Evolutionary conservation across 78 protist species (phyloP).

Genomic region (Dictyostelium intermedium): DNA sequence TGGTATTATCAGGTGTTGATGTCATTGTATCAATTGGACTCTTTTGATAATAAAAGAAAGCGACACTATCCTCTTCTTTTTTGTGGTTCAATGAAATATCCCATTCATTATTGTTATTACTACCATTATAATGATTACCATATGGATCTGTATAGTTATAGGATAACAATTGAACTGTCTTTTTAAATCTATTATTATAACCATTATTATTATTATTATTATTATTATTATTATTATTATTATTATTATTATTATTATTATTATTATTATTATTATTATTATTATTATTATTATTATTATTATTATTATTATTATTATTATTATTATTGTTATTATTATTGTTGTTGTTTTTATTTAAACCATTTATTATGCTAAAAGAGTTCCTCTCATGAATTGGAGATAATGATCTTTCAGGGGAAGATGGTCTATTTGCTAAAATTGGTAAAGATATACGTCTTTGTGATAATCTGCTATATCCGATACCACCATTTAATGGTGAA

Average conservation of each 20-base stretch:
- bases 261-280: too few species aligned
- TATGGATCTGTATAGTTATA: not conserved
- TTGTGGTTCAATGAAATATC: not conserved
- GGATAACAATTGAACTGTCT: not conserved
- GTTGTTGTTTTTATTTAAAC: not conserved
- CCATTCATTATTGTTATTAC: not conserved
- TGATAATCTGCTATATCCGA: not conserved
- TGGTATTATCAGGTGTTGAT: not conserved
- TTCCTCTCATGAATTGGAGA: slow-evolving; percentile 45
- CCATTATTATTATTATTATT: not conserved
- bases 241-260: too few species aligned
- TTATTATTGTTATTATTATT: not conserved
- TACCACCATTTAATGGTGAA: not conserved
- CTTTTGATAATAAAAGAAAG: not conserved
- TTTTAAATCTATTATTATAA: not conserved
- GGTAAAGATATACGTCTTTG: slow-evolving; percentile 59
- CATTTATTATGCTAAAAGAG: not conserved
- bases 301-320: not conserved
- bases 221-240: not conserved
- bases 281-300: too few species aligned
- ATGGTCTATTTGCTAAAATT: not conserved
- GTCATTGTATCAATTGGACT: not conserved
- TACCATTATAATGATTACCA: not conserved
- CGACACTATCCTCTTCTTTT: not conserved
- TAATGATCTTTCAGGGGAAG: slow-evolving; percentile 51